These are phyloP conservation scores for Clausena lansium DNA, from an alignment of 345 rosid species.

Conservation along the genomic window DNA sequence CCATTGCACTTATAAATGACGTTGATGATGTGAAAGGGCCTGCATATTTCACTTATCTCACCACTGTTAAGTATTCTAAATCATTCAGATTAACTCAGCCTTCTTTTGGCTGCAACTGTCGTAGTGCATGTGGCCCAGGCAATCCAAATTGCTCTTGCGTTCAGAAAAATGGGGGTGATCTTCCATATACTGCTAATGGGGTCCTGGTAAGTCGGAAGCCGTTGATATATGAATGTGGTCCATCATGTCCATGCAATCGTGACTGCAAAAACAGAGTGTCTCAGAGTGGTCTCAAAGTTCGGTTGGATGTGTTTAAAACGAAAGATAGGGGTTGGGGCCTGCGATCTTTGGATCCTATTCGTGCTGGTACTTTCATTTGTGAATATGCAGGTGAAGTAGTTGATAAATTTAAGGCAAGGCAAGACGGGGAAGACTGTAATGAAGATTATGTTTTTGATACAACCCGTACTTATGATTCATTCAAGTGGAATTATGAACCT, in stretches of 20 bases:
- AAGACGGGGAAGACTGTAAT: slow-evolving; percentile 32
- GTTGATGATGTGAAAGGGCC: slow-evolving; percentile 82
- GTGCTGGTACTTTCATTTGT: slow-evolving; percentile 82
- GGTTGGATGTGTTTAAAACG: slow-evolving; percentile 52
- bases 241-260: slow-evolving; percentile 63
- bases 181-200: slow-evolving; percentile 63
- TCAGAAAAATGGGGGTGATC: slow-evolving; percentile 59
- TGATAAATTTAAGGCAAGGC: slow-evolving; percentile 39
- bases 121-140: slow-evolving; percentile 58
- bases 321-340: slow-evolving; percentile 84
- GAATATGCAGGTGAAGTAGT: slow-evolving; percentile 82
- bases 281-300: slow-evolving; percentile 63
- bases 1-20: slow-evolving; percentile 84
- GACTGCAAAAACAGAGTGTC: slow-evolving; percentile 71
- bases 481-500: slow-evolving; percentile 16
- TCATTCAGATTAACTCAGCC: slow-evolving; percentile 35
- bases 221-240: slow-evolving; percentile 75
- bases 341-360: slow-evolving; percentile 88
- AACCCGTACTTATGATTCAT: slow-evolving; percentile 33
- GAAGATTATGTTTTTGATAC: slow-evolving; percentile 61
- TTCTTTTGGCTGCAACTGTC: slow-evolving; percentile 56
- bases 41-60: slow-evolving; percentile 56
- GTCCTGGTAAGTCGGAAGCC: slow-evolving; percentile 60
- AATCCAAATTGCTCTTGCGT: slow-evolving; percentile 66
- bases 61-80: slow-evolving; percentile 46